Evolutionary conservation across 768 basidiomycete genomes (phyloP), one percentile per base, ranked within the genome.

Genomic region (Chalciporus pseudorubinellus): DNA sequence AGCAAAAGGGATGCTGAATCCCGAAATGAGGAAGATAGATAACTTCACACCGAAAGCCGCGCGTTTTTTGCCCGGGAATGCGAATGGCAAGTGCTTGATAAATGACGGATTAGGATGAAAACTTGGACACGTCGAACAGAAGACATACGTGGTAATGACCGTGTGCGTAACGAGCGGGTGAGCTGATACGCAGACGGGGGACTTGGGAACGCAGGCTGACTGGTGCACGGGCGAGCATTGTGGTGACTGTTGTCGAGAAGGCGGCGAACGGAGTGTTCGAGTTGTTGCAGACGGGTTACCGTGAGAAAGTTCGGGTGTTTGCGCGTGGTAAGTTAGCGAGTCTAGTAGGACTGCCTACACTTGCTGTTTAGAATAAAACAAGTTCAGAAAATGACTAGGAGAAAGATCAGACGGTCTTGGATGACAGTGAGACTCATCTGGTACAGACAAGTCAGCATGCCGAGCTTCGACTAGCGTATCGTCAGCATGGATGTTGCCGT

Each of bases 1-100:
- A 48, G 77, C 56, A 67, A 90, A 83, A 22, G 88, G 88, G 55
- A 89, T 79, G 50, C 77, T 67, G 67, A 88, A 87, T 12, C 87
- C 88, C 12, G 72, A 52, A 13, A 65, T 43, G 49, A 90, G 74
- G 68, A 61, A 73, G 46, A 53, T 55, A 22, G 60, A 60, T 3
- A 72, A 58, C 47, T 70, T 70, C 33, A 61, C 19, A 14, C 60
- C 72, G 51, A 82, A 83, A 11, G 69, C 55, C n/a, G 59, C 53
- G 59, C 78, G 83, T 50, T 74, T 81, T 51, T 77, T 70, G 18
- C 74, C 77, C 44, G 79, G 82, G 57, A 69, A 77, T 50, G 68
- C 67, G 67, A 83, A 85, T 13, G 81, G 83, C 19, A 81, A 69
- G 64, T 82, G 82, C 82, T 83, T 51, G 19, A 54, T 24, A 38